Evolutionary conservation across 768 basidiomycete genomes (phyloP).

Genomic region (Cantharellus anzutake): DNA sequence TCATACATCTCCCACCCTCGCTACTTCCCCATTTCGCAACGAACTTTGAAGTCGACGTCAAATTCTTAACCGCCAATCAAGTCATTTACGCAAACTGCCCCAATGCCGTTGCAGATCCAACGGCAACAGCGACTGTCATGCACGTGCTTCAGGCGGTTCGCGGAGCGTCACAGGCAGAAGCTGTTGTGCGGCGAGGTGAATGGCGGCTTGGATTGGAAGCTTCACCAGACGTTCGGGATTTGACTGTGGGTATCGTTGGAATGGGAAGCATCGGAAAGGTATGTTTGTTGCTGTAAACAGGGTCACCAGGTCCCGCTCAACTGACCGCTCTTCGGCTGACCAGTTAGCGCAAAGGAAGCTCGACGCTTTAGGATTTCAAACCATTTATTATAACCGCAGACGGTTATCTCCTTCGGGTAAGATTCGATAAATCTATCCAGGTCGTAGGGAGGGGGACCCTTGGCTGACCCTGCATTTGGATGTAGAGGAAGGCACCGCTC

Average conservation of each 20-base stretch:
- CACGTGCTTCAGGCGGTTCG: slow-evolving; percentile 12
- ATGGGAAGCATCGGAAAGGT: slow-evolving; percentile 20
- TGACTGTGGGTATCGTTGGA: slow-evolving; percentile 18
- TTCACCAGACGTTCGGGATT: slow-evolving; percentile 9
- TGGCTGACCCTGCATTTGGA: background rate
- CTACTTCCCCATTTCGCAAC: background rate
- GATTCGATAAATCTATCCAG: background rate
- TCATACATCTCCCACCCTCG: background rate
- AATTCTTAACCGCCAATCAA: slow-evolving; percentile 14
- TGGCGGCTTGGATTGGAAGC: slow-evolving; percentile 8
- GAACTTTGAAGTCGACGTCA: slow-evolving; percentile 14
- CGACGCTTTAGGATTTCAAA: slow-evolving; percentile 15
- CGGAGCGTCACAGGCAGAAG: slow-evolving; percentile 9
- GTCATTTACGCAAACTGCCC: slow-evolving; percentile 14
- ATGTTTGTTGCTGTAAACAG: background rate
- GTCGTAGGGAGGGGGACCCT: background rate
- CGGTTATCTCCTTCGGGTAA: slow-evolving; percentile 10
- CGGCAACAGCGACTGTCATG: slow-evolving; percentile 9
- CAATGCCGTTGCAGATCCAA: slow-evolving; percentile 10
- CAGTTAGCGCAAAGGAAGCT: slow-evolving; percentile 12
- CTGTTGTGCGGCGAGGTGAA: slow-evolving; percentile 10
- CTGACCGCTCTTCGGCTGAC: background rate
- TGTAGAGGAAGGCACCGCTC: slow-evolving; percentile 12
- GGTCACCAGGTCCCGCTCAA: background rate
- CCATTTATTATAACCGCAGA: slow-evolving; percentile 17